Base-by-base conservation (phyloP, 1,284 basidiomycete species). In the Baeospora myosura region DNA sequence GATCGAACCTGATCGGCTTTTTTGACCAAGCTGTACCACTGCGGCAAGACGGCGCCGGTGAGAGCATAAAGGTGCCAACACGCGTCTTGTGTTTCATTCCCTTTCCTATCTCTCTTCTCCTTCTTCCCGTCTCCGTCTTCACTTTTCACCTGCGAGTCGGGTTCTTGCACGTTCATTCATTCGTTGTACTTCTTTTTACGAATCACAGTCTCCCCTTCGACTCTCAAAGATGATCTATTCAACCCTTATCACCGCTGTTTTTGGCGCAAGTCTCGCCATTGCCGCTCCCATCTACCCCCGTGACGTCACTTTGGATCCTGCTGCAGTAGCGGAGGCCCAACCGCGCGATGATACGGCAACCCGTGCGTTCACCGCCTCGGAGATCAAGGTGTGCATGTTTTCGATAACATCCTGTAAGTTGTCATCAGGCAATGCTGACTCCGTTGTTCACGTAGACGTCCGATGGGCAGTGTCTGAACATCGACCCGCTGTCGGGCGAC, bases 241-340 rank as follows among this genome's bases (percentile, higher is more conserved):
- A n/a, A 28, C 49, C 39, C 40, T 46, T 10, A 43, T 44, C 40
- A 40, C 49, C 43, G 40, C 51, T 49, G 46, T 49, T 23, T 47
- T 55, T 31, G 39, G 52, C 22, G 54, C 47, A 34, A 45, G 49
- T 42, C 35, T 45, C 39, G 48, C 49, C 35, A 33, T 51, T 35
- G 48, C 54, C 38, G 52, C 50, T 41, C 54, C 54, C 28, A 14
- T 56, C 17, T 43, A 29, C 39, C 35, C n/a, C 20, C 52, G 51
- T 28, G 31, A 39, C 12, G 39, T 46, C 25, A 46, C 8, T n/a
- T 43, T 54, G 16, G 47, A 56, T 38, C 38, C 47, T 7, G 42
- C 47, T 16, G 51, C 49, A 3, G 37, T 40, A 11, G 45, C 45
- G 5, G 26, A 49, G 29, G 48, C 48, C 3, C 47, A 51, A 21